Conservation (phyloP, 441 rosid species). For the Breynia disticha region DNA sequence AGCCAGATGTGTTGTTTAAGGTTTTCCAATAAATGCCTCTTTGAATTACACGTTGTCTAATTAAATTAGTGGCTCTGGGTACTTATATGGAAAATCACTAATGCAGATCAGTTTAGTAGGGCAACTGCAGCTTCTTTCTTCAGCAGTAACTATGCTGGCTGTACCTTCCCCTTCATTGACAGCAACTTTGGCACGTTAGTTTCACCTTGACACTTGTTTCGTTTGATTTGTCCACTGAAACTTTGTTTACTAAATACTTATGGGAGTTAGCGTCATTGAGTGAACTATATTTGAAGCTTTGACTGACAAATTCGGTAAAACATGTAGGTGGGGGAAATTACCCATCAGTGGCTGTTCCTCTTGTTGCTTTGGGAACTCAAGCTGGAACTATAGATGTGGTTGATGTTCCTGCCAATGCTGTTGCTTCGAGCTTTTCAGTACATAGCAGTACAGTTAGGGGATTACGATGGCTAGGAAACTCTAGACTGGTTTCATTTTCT, state of each 20-base stretch:
- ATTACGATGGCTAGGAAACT: constrained; percentile 96
- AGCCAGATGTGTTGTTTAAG: constrained; percentile 51
- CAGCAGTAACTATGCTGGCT: constrained; percentile 85
- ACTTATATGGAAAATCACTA: constrained; percentile 19
- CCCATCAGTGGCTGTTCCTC: constrained; percentile 93
- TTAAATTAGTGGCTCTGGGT: constrained; percentile 5
- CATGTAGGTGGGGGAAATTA: constrained; percentile 81
- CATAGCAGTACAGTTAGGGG: constrained; percentile 79
- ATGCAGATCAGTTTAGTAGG: constrained; percentile 79
- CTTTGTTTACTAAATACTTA: constrained; percentile 11
- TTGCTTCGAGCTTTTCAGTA: constrained; percentile 78
- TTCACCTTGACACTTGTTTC: constrained; percentile 20
- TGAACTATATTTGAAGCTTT: constrained; percentile 7
- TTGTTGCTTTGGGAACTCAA: constrained; percentile 99
- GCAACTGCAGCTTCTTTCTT: constrained; percentile 95
- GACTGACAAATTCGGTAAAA: constrained; percentile 19
- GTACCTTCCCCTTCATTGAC: constrained; percentile 92
- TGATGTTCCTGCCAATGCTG: constrained; percentile 92
- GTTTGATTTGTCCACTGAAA: constrained; percentile 3
- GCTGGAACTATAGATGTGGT: constrained; percentile 74
- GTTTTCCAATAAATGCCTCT: constrained; percentile 29
- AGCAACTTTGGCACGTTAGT: constrained; percentile 93
- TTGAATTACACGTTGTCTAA: constrained; percentile 5
- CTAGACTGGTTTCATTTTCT: constrained; percentile 93
- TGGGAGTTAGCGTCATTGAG: constrained; percentile 6